Evolutionary conservation across 2,329 filamentous ascomycete species (phyloP).

Genomic region (Macrophomina pseudophaseolina): DNA sequence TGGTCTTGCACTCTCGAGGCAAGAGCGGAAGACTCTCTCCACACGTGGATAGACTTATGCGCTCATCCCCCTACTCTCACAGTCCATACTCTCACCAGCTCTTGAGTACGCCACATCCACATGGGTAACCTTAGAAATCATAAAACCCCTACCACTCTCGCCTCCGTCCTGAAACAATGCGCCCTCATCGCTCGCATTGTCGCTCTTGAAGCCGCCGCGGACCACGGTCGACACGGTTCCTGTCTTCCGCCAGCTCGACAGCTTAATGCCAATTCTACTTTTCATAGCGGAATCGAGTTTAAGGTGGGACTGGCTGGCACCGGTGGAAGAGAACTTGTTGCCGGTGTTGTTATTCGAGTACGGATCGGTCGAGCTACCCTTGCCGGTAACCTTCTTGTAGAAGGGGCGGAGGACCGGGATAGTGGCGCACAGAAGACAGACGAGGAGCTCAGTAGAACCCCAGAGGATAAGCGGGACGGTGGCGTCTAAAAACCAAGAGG

Average conservation of each 20-base stretch:
- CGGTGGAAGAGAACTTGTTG: background rate
- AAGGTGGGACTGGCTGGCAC: background rate
- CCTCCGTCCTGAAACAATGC: background rate
- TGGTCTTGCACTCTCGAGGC: too few species aligned
- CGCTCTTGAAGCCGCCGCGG: background rate
- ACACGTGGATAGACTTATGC: background rate
- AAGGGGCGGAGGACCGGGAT: slow-evolving; percentile 52
- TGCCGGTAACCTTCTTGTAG: slow-evolving; percentile 37
- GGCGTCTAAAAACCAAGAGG: slow-evolving; percentile 28
- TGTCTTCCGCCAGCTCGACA: background rate
- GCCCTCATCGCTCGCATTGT: background rate
- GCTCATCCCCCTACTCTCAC: background rate
- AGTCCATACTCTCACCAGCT: background rate
- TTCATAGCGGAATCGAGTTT: background rate
- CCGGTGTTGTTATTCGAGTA: slow-evolving; percentile 1
- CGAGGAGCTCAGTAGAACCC: slow-evolving; percentile 48
- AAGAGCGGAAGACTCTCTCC: too few species aligned
- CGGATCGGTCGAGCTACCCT: background rate
- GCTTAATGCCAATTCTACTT: background rate
- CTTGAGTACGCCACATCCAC: background rate
- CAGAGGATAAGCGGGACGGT: slow-evolving; percentile 40
- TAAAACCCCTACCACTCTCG: background rate
- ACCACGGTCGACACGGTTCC: background rate
- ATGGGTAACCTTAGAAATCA: background rate
- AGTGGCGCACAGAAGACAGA: slow-evolving; percentile 58